Base-by-base conservation (phyloP, 2,329 filamentous ascomycete species). In the Blastomyces parvus region DNA sequence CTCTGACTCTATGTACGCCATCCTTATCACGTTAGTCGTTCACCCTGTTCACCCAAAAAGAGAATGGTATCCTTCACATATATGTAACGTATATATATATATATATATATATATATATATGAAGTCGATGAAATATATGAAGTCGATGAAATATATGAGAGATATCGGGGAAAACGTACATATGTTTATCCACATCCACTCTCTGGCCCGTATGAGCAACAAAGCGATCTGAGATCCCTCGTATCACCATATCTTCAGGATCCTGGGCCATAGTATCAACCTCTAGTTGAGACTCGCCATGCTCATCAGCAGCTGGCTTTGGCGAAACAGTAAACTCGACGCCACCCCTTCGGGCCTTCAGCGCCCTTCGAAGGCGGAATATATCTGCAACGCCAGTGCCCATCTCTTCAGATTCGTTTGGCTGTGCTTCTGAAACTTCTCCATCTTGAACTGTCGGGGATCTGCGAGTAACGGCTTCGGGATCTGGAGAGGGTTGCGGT, bases 1-100 rank as follows among this genome's bases (percentile, higher is more conserved):
- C 73, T 86, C 84, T 65, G 83, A 81, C 73, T 87, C 85, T 88
- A 88, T 82, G 77, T 83, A 88, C 69, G 81, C 81, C 79, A 83
- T 83, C 84, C 85, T 87, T 82, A 81, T 79, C 77, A 76, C 76
- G 83, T 87, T 82, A 87, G 83, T 77, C 70, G 66, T 58, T 58
- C 55, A 56, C 36, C 22, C 36, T 22, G 36, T 58, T 42, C 55
- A 13, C 22, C 33, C n/a, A 58, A 67, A 69, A 70, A 46, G 33
- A 52, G 61, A 55, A 38, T 25, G 14, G 52, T 27, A 53, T 46
- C 40, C 44, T 52, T 46, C 33, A 13, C 46, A 44, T 19, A 38
- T 38, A 38, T 38, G 36, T 13, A 38, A 11, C 36, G 13, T 38
- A 38, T 2, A 38, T 38, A 30, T 30, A 30, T 30, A 30, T 30